Percentiles rank a stretch among this genome's conserved stretches.
These are phyloP conservation scores for Phaeophleospora eucalypticola DNA, from an alignment of 2,329 filamentous ascomycete genomes.

Conservation along the genomic window DNA sequence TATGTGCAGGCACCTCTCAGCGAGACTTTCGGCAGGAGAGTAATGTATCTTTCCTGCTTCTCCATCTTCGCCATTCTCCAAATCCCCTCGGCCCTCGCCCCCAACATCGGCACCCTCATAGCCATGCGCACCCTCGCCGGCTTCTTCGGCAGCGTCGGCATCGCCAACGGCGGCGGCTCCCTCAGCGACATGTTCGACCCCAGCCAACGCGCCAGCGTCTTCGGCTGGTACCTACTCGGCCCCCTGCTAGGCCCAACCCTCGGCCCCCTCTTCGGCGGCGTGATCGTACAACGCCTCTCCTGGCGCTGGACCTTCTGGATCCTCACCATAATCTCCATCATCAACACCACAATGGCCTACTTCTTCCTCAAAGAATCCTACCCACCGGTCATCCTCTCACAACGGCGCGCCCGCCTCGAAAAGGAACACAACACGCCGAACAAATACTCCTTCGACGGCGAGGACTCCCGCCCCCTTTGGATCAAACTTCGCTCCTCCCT, in stretches of 20 bases:
- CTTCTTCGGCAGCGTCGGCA: constrained; percentile 49
- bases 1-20: constrained; percentile 34
- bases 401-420: constrained; percentile 35
- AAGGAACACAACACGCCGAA: constrained; percentile 33
- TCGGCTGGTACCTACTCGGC: constrained; percentile 45
- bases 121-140: constrained; percentile 44
- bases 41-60: constrained; percentile 45
- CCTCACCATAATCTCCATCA: constrained; percentile 39
- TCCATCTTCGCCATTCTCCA: constrained; percentile 44
- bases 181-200: constrained; percentile 51
- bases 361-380: constrained; percentile 46
- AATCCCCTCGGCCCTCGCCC: constrained; percentile 45
- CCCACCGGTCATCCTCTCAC: constrained; percentile 38
- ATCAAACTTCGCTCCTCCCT: constrained; percentile 38
- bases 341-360: constrained; percentile 42
- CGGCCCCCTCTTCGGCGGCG: constrained; percentile 40
- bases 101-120: constrained; percentile 45
- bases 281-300: constrained; percentile 7
- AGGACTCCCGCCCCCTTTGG: constrained; percentile 38
- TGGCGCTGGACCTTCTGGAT: constrained; percentile 42
- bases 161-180: constrained; percentile 50
- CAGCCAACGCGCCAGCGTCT: constrained; percentile 43
- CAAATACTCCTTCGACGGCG: constrained; percentile 41
- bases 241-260: constrained; percentile 40
- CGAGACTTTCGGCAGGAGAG: constrained; percentile 46